Conservation (phyloP, 208 protist species). For the Leishmania aethiopica region DNA sequence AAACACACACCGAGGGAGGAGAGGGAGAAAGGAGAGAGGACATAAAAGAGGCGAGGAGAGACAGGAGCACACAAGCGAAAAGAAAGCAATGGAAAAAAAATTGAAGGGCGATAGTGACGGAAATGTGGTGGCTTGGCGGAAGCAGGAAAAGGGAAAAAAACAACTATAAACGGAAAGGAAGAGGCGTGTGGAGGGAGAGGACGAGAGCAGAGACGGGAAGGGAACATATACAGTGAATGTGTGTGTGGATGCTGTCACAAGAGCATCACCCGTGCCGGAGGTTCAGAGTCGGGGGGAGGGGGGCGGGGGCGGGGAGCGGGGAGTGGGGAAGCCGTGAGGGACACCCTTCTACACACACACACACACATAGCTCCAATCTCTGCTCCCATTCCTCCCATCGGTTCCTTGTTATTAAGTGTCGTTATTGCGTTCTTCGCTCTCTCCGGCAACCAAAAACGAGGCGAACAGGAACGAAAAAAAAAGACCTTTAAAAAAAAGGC, state of each 20-base stretch:
- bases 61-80: neutral
- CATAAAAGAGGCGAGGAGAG: neutral
- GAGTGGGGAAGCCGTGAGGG: neutral
- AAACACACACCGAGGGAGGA: neutral
- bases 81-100: neutral
- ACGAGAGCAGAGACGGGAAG: neutral
- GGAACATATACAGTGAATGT: neutral
- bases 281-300: too few species aligned
- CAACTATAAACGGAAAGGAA: neutral
- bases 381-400: too few species aligned
- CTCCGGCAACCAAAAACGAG: neutral
- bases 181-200: neutral
- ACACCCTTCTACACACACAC: slow-evolving; percentile 1
- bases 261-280: too few species aligned
- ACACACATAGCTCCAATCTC: neutral
- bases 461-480: neutral
- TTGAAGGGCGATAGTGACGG: neutral
- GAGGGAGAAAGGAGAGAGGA: neutral
- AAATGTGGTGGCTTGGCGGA: neutral
- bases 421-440: neutral
- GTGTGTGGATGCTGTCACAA: neutral
- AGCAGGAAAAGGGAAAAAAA: neutral
- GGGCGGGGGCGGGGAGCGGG: too few species aligned
- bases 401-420: neutral
- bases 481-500: neutral